A percentile compares a stretch with the other conserved stretches of the same genome.
phyloP scores from a whole-genome alignment of 164 flowering plant species.

The Aristolochia californica region DNA sequence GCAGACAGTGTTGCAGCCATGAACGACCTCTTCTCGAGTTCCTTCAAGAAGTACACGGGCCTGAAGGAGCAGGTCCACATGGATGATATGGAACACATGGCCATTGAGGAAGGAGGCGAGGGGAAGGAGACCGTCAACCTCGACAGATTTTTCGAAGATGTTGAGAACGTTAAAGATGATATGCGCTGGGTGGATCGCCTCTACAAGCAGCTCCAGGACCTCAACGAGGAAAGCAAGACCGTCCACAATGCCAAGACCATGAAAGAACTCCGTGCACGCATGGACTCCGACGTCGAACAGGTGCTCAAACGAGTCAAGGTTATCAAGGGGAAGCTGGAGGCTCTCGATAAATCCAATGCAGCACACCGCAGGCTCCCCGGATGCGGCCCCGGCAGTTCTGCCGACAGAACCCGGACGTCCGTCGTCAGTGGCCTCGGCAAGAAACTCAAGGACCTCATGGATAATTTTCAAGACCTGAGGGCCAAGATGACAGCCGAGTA shows the following conservation, averaged over 20 bases:
- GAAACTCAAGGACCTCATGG: slow-evolving; percentile 23
- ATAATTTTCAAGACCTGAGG: slow-evolving; percentile 12
- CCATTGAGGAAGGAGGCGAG: background rate
- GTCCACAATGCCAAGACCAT: slow-evolving; percentile 22
- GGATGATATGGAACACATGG: background rate
- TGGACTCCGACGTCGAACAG: slow-evolving; percentile 21
- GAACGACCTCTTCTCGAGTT: slow-evolving; percentile 15
- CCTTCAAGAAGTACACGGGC: slow-evolving; percentile 5
- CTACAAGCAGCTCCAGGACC: slow-evolving; percentile 14
- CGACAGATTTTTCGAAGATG: slow-evolving; percentile 33
- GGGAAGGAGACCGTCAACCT: slow-evolving; percentile 12
- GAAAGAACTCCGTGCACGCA: slow-evolving; percentile 20
- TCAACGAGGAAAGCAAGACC: slow-evolving; percentile 28
- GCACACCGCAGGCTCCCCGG: slow-evolving; percentile 22
- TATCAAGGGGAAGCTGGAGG: slow-evolving; percentile 20
- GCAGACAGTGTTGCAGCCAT: background rate
- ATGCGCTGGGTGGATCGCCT: slow-evolving; percentile 20
- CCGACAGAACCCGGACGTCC: slow-evolving; percentile 28
- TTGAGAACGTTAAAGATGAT: slow-evolving; percentile 27
- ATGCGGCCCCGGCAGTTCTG: slow-evolving; percentile 29
- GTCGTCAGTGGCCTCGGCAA: slow-evolving; percentile 19
- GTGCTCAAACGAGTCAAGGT: slow-evolving; percentile 20
- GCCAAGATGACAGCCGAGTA: slow-evolving; percentile 15
- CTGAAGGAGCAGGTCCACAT: slow-evolving; percentile 2
- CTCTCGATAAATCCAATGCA: slow-evolving; percentile 24